These are phyloP conservation scores for Tricholoma saponaceum DNA, from an alignment of 768 basidiomycete species.

Conservation along the genomic window DNA sequence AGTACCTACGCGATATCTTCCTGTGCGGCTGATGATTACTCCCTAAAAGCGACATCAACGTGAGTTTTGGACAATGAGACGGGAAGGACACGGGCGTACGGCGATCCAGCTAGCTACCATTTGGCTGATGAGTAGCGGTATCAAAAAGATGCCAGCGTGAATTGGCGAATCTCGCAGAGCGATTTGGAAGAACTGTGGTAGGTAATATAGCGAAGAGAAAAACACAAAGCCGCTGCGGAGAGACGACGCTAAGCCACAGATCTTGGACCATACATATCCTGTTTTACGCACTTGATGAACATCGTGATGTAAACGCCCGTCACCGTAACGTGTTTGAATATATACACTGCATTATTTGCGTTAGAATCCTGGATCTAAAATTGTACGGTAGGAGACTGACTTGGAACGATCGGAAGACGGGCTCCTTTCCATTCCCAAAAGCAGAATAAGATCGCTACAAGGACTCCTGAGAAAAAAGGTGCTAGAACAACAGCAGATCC, in stretches of 20 bases:
- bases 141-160: constrained; percentile 51
- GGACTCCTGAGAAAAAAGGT: constrained; percentile 50
- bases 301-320: constrained; percentile 65
- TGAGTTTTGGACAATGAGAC: neutral
- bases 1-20: constrained; percentile 48
- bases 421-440: constrained; percentile 73
- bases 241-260: neutral
- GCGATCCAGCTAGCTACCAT: constrained; percentile 53
- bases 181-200: constrained; percentile 76
- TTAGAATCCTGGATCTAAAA: neutral
- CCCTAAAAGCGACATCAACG: constrained; percentile 34
- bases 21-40: constrained; percentile 58
- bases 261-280: neutral
- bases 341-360: constrained; percentile 46
- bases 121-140: constrained; percentile 66
- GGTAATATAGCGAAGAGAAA: constrained; percentile 63
- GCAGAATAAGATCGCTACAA: constrained; percentile 55
- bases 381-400: constrained; percentile 29
- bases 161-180: constrained; percentile 65
- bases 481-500: constrained; percentile 59
- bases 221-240: constrained; percentile 50
- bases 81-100: constrained; percentile 27
- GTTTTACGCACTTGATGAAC: constrained; percentile 52
- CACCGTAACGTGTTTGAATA: constrained; percentile 65
- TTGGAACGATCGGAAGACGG: constrained; percentile 67